Conservation (phyloP, 2,329 filamentous ascomycete genomes). For the Triangularia verruculosa region DNA sequence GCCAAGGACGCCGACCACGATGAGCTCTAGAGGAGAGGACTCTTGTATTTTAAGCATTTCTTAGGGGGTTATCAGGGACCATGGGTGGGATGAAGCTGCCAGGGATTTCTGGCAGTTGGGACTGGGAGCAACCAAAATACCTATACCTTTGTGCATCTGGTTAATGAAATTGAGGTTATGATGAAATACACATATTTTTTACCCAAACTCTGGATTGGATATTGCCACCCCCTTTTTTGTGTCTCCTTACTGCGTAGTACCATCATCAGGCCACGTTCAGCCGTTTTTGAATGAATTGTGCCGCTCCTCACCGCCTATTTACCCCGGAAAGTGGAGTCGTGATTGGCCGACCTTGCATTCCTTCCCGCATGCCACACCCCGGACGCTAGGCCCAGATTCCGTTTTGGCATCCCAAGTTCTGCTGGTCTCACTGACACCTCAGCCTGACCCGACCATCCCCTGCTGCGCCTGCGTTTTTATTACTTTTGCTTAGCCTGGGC, state of each 20-base stretch:
- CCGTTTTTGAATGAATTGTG: slow-evolving; percentile 17
- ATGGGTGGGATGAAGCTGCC: slow-evolving; percentile 16
- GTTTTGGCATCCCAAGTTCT: slow-evolving; percentile 8
- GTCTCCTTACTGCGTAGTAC: not conserved
- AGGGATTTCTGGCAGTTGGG: slow-evolving; percentile 22
- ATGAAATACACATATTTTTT: slow-evolving; percentile 5
- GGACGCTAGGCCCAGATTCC: slow-evolving; percentile 2
- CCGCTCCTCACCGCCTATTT: slow-evolving; percentile 20
- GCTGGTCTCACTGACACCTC: not conserved
- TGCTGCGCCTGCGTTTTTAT: not conserved
- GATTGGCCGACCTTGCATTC: slow-evolving; percentile 18
- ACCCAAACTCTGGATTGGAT: not conserved
- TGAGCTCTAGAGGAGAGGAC: slow-evolving; percentile 62
- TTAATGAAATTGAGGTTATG: slow-evolving; percentile 20
- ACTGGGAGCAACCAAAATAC: slow-evolving; percentile 28
- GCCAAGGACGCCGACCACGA: slow-evolving; percentile 58
- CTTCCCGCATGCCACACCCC: slow-evolving; percentile 14
- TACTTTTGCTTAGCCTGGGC: not conserved
- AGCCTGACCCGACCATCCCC: not conserved
- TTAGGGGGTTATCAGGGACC: slow-evolving; percentile 25
- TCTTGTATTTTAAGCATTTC: slow-evolving; percentile 25
- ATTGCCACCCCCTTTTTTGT: not conserved
- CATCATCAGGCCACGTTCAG: slow-evolving; percentile 5
- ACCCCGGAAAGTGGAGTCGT: not conserved
- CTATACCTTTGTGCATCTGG: slow-evolving; percentile 26